phyloP scores from a whole-genome alignment of 805 yeast genomes.

The Pichia exigua region DNA sequence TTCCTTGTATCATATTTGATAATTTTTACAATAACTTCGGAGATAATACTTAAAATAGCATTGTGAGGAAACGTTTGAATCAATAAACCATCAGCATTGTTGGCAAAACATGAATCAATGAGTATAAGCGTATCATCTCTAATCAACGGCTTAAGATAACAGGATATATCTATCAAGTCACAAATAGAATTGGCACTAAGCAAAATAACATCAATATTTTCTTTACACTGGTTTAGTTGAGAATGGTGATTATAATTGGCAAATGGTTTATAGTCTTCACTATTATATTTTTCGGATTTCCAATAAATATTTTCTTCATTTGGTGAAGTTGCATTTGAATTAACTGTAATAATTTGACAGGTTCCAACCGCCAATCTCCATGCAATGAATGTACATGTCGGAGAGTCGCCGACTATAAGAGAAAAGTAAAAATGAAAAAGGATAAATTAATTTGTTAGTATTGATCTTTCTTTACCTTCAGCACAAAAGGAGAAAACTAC shows the following conservation, averaged over 20 bases:
- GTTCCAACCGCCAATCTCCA: slow-evolving; percentile 22
- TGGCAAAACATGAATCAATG: slow-evolving; percentile 21
- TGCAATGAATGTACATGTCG: slow-evolving; percentile 22
- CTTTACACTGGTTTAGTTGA: background rate
- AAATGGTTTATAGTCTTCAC: slow-evolving; percentile 2
- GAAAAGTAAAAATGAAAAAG: background rate
- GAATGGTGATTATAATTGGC: background rate
- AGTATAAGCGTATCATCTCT: slow-evolving; percentile 18
- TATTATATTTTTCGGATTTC: slow-evolving; percentile 8
- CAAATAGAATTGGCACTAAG: slow-evolving; percentile 13
- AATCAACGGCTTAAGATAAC: slow-evolving; percentile 7
- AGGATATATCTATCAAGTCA: slow-evolving; percentile 7
- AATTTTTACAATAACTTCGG: slow-evolving; percentile 21
- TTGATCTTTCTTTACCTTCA: background rate
- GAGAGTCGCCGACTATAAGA: slow-evolving; percentile 24
- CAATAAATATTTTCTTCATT: slow-evolving; percentile 5
- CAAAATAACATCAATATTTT: slow-evolving; percentile 17
- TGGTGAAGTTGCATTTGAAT: background rate
- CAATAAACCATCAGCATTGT: slow-evolving; percentile 17
- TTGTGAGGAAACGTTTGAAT: slow-evolving; percentile 8
- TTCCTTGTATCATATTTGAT: slow-evolving; percentile 2
- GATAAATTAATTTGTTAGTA: slow-evolving; percentile 2
- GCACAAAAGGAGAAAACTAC: background rate
- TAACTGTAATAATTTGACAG: slow-evolving; percentile 14
- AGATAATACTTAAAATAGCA: slow-evolving; percentile 17